Percentiles rank a stretch among this genome's conserved stretches.
These are phyloP conservation scores for Prinsepia uniflora DNA, from an alignment of 306 rosid genomes.

Conservation along the genomic window DNA sequence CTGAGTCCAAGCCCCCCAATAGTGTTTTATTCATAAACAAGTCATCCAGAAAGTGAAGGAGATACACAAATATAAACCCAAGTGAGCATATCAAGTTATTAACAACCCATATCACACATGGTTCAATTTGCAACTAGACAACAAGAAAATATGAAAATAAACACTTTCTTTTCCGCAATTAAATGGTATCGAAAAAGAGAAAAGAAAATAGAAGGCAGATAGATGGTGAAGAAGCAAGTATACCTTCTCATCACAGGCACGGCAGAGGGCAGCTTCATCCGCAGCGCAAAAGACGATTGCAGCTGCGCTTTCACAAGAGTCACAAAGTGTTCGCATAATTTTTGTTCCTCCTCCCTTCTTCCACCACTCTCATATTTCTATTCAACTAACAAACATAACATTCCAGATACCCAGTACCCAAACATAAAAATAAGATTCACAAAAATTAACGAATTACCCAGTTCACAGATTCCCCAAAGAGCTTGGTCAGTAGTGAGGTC, in stretches of 20 bases:
- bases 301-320: slow-evolving; percentile 93
- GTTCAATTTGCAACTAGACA: neutral
- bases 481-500: slow-evolving; percentile 12
- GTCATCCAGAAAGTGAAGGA: neutral
- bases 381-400: slow-evolving; percentile 21
- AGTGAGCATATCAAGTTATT: neutral
- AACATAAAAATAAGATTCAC: no score
- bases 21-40: neutral
- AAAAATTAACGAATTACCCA: slow-evolving; percentile 22
- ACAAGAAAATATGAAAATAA: neutral
- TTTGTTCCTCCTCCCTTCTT: slow-evolving; percentile 15
- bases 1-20: no score
- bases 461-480: slow-evolving; percentile 25
- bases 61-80: neutral
- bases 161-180: neutral
- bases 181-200: neutral
- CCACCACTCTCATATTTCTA: slow-evolving; percentile 62
- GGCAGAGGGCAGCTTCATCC: slow-evolving; percentile 97
- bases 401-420: slow-evolving; percentile 4
- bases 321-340: slow-evolving; percentile 97
- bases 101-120: neutral
- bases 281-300: slow-evolving; percentile 98
- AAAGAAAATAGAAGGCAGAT: neutral
- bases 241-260: slow-evolving; percentile 89
- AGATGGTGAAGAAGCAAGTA: neutral